Evolutionary conservation across 2,329 filamentous ascomycete genomes (phyloP).

Genomic region (Falciphora oryzae): DNA sequence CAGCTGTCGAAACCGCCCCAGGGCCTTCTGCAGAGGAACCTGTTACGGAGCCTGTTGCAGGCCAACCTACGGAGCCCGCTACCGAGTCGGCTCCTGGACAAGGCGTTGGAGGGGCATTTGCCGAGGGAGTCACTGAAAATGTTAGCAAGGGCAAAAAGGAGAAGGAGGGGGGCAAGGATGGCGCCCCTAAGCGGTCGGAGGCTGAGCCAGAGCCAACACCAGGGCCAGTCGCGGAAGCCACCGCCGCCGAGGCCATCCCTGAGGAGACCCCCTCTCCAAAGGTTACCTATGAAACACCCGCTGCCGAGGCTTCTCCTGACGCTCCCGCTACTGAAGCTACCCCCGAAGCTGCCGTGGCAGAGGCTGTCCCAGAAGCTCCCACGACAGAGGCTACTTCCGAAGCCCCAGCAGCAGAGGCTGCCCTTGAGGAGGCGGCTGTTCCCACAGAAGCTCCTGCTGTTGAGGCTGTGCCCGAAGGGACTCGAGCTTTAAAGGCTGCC

Average conservation of each 20-base stretch:
- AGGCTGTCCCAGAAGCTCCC: background rate
- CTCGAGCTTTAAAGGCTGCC: background rate
- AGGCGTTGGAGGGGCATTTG: background rate
- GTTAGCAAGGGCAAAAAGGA: conserved; percentile 4
- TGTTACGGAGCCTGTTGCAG: background rate
- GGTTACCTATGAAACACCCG: background rate
- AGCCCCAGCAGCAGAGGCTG: background rate
- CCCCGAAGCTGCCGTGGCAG: background rate
- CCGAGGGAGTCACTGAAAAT: background rate
- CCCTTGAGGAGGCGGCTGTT: background rate
- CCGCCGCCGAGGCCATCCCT: background rate
- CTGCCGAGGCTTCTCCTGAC: background rate
- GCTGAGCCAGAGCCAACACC: background rate
- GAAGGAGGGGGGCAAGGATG: conserved; percentile 1
- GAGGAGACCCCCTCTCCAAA: background rate
- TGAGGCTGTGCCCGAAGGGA: background rate
- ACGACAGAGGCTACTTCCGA: background rate
- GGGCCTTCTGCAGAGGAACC: background rate
- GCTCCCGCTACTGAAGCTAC: background rate
- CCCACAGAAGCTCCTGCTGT: background rate
- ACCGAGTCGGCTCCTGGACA: background rate
- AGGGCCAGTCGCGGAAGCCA: background rate
- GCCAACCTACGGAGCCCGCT: background rate
- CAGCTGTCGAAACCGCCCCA: background rate
- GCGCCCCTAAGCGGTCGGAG: background rate